Evolutionary conservation across 306 rosid species (phyloP).

Genomic region (Prunus campanulata): DNA sequence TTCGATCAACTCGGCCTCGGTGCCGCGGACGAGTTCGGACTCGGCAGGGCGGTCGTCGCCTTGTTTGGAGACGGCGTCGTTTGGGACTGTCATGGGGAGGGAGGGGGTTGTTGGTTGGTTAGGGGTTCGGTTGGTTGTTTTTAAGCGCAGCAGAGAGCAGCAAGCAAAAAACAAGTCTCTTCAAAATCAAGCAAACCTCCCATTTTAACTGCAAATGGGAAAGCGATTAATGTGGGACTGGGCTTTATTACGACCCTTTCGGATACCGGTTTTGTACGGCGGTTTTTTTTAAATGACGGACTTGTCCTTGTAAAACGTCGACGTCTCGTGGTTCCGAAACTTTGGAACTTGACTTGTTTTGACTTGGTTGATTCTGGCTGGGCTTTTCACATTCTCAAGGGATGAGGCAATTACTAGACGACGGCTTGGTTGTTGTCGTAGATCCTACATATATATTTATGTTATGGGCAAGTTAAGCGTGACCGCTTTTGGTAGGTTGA

Average conservation of each 20-base stretch:
- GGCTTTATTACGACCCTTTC: background rate
- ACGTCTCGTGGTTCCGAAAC: background rate
- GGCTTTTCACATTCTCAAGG: background rate
- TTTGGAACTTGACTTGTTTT: background rate
- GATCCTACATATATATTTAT: background rate
- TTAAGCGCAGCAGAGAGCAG: background rate
- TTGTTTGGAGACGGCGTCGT: conserved; percentile 8
- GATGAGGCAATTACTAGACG: background rate
- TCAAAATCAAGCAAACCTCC: conserved; percentile 6
- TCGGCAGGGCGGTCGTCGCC: conserved; percentile 19
- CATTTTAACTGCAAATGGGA: conserved; percentile 25
- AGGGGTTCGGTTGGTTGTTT: background rate
- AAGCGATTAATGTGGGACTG: background rate
- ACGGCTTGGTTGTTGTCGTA: background rate
- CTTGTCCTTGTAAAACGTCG: background rate
- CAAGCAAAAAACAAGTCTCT: too few relatives aligned
- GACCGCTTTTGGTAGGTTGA: too few relatives aligned
- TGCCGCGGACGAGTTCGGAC: conserved; percentile 2
- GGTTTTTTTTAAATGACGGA: conserved; percentile 12
- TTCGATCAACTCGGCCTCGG: conserved; percentile 3
- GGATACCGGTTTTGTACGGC: conserved; percentile 6
- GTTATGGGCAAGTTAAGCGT: too few relatives aligned
- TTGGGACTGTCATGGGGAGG: conserved; percentile 20
- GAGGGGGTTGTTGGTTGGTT: conserved; percentile 1
- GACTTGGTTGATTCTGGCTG: background rate